Conservation (phyloP, 257 asterid species). For the Primulina huaijiensis region DNA sequence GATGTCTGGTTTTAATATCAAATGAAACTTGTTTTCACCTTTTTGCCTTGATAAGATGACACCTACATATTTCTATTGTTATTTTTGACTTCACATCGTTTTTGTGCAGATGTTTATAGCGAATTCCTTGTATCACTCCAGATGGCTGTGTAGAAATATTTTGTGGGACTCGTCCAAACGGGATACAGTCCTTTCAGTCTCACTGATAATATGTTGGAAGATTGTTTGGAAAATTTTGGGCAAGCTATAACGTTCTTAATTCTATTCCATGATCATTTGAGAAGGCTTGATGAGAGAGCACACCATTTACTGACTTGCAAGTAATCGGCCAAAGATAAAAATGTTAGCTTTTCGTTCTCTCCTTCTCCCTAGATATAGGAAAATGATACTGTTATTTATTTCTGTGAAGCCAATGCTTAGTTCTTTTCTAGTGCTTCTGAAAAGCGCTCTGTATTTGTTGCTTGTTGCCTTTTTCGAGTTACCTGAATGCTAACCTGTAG, state of each 20-base stretch:
- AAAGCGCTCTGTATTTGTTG: background rate
- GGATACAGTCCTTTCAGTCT: conserved; percentile 28
- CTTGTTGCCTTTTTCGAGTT: background rate
- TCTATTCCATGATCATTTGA: conserved; percentile 25
- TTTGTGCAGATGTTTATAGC: conserved; percentile 34
- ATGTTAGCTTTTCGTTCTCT: conserved; percentile 35
- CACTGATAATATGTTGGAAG: conserved; percentile 36
- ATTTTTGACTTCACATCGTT: background rate
- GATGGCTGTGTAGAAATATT: background rate
- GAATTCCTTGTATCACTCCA: conserved; percentile 19
- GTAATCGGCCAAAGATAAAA: conserved; percentile 31
- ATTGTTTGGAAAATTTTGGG: conserved; percentile 4
- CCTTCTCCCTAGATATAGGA: conserved; percentile 45
- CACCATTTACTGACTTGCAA: conserved; percentile 43
- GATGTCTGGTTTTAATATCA: conserved; percentile 2
- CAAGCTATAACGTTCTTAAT: conserved; percentile 11
- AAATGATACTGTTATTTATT: conserved; percentile 36
- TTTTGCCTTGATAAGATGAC: background rate
- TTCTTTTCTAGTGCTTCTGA: conserved; percentile 22
- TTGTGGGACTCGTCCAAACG: conserved; percentile 23
- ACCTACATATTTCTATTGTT: background rate
- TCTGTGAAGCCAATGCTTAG: conserved; percentile 38
- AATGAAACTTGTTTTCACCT: background rate
- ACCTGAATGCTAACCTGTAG: background rate
- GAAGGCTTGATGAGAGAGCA: conserved; percentile 34